These are phyloP conservation scores for Pseudopyrenochaeta lycopersici DNA, from an alignment of 2,329 filamentous ascomycete species.

Conservation along the genomic window DNA sequence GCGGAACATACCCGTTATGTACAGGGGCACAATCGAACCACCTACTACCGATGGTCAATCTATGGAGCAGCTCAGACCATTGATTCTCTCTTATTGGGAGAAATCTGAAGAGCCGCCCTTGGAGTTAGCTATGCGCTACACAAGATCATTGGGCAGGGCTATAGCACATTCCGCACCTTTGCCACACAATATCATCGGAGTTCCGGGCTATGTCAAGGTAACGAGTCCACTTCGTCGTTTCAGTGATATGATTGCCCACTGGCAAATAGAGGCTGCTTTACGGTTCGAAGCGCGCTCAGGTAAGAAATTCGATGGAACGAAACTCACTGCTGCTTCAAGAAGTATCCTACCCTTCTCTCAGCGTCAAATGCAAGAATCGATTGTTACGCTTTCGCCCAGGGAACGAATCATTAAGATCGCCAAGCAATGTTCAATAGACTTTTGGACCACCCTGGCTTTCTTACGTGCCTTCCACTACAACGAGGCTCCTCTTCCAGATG, in stretches of 20 bases:
- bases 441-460: slow-evolving; percentile 64
- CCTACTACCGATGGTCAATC: slow-evolving; percentile 13
- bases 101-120: slow-evolving; percentile 47
- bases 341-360: slow-evolving; percentile 63
- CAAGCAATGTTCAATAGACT: slow-evolving; percentile 46
- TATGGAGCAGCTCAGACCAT: slow-evolving; percentile 34
- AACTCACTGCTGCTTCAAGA: slow-evolving; percentile 36
- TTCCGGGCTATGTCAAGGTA: slow-evolving; percentile 64
- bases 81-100: slow-evolving; percentile 49
- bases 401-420: slow-evolving; percentile 54
- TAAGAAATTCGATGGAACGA: slow-evolving; percentile 47
- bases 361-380: slow-evolving; percentile 58
- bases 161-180: slow-evolving; percentile 58
- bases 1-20: slow-evolving; percentile 61
- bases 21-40: slow-evolving; percentile 52
- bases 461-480: slow-evolving; percentile 67
- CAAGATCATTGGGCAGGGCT: slow-evolving; percentile 51
- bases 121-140: slow-evolving; percentile 53
- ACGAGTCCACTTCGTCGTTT: slow-evolving; percentile 70
- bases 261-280: slow-evolving; percentile 70
- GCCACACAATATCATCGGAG: slow-evolving; percentile 61
- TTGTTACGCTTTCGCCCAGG: slow-evolving; percentile 56
- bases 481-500: slow-evolving; percentile 61
- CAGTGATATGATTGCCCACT: slow-evolving; percentile 68
- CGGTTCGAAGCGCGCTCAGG: slow-evolving; percentile 62